phyloP scores from a whole-genome alignment of 192 early-diverging fungal genomes.

The Coemansia umbellata region DNA sequence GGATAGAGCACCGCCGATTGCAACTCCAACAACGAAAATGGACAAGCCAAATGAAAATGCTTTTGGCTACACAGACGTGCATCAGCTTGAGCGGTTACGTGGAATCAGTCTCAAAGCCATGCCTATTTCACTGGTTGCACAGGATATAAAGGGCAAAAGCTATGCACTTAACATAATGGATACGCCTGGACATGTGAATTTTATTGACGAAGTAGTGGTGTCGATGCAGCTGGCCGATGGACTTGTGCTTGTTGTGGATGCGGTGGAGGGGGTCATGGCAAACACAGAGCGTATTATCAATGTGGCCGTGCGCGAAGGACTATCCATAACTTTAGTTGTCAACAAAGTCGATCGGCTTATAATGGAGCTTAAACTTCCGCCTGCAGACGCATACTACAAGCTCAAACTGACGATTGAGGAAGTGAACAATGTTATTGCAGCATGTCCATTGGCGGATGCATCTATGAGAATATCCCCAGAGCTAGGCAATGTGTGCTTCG shows the following conservation, averaged over 20 bases:
- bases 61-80: slow-evolving; percentile 74
- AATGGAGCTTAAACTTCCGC: slow-evolving; percentile 92
- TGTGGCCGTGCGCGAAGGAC: slow-evolving; percentile 71
- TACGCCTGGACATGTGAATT: slow-evolving; percentile 94
- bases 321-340: slow-evolving; percentile 83
- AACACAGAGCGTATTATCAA: slow-evolving; percentile 85
- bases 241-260: slow-evolving; percentile 89
- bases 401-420: slow-evolving; percentile 93
- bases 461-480: slow-evolving; percentile 78
- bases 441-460: slow-evolving; percentile 15
- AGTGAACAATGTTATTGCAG: slow-evolving; percentile 77
- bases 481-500: slow-evolving; percentile 94
- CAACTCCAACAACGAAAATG: slow-evolving; percentile 34
- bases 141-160: slow-evolving; percentile 82
- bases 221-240: slow-evolving; percentile 86
- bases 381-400: slow-evolving; percentile 95
- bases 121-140: slow-evolving; percentile 89
- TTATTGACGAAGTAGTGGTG: slow-evolving; percentile 89
- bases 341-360: slow-evolving; percentile 99
- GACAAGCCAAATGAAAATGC: slow-evolving; percentile 26
- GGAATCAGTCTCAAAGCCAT: slow-evolving; percentile 89
- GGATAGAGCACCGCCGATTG: slow-evolving; percentile 29
- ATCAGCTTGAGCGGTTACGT: slow-evolving; percentile 83
- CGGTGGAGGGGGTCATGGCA: slow-evolving; percentile 95
- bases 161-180: slow-evolving; percentile 89